Percentiles rank a stretch among this genome's conserved stretches.
Evolutionary conservation across 495 filamentous ascomycete genomes (phyloP).

Genomic region (Aspergillus cavernicola): DNA sequence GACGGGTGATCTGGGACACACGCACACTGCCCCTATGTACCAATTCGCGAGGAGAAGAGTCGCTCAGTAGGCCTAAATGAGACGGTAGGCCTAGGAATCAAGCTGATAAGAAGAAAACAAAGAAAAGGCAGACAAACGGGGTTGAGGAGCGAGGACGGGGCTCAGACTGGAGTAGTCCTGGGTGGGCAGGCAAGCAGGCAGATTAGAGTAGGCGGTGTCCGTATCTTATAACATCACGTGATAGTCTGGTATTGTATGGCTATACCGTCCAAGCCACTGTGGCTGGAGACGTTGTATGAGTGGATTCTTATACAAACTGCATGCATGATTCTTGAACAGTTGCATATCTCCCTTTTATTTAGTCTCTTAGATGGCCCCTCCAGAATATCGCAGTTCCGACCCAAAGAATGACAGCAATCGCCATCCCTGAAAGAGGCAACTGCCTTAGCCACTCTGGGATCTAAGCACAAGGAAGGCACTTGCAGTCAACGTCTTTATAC

Average conservation of each 20-base stretch:
- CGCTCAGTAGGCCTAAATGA: constrained; percentile 3
- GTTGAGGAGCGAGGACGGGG: constrained; percentile 2
- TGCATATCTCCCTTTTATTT: not conserved
- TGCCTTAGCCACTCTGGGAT: not conserved
- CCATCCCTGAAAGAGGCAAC: constrained; percentile 8
- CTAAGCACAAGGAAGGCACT: constrained; percentile 8
- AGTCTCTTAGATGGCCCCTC: no score
- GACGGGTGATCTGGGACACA: constrained; percentile 26
- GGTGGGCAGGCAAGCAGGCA: constrained; percentile 11
- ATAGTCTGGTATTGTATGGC: not conserved
- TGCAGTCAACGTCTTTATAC: not conserved
- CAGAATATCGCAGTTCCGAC: no score
- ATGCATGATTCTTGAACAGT: no score
- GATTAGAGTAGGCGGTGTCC: constrained; percentile 7
- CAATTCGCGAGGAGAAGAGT: not conserved
- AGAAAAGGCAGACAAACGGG: constrained; percentile 5
- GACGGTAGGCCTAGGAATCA: constrained; percentile 3
- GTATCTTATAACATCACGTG: not conserved
- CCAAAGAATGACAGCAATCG: no score
- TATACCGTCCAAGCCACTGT: no score
- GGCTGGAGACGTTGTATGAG: not conserved
- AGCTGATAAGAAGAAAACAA: constrained; percentile 1
- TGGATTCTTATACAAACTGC: not conserved
- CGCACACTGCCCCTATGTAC: constrained; percentile 21
- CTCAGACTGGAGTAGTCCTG: constrained; percentile 5